Evolutionary conservation across 2,329 filamentous ascomycete genomes (phyloP).

Genomic region (Aspergillus bombycis): DNA sequence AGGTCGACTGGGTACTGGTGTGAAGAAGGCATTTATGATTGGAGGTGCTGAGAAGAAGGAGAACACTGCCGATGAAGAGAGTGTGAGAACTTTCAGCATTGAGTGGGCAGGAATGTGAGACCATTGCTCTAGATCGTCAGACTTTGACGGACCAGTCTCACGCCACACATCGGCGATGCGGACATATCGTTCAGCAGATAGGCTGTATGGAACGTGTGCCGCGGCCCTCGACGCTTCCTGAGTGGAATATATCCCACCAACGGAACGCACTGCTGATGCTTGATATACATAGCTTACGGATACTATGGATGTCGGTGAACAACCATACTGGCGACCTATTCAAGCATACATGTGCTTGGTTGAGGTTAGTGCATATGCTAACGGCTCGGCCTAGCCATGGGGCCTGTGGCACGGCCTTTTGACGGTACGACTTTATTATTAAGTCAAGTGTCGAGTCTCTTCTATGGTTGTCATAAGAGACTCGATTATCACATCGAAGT

Average conservation of each 20-base stretch:
- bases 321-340: not conserved
- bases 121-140: too few relatives aligned
- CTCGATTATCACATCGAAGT: not conserved
- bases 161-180: not conserved
- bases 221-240: not conserved
- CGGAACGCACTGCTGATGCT: not conserved
- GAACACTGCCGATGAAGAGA: conserved; percentile 37
- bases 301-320: not conserved
- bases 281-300: not conserved
- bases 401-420: not conserved
- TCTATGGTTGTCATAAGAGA: not conserved
- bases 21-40: conserved; percentile 93
- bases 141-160: not conserved
- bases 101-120: conserved; percentile 92
- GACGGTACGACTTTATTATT: not conserved
- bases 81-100: conserved; percentile 75
- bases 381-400: not conserved
- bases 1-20: conserved; percentile 85
- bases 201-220: not conserved
- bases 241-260: not conserved
- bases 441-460: not conserved
- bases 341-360: not conserved
- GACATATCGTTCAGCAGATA: not conserved
- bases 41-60: conserved; percentile 64
- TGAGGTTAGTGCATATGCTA: not conserved